Conservation (phyloP, 495 filamentous ascomycete genomes). For the Trichoderma erinaceum region DNA sequence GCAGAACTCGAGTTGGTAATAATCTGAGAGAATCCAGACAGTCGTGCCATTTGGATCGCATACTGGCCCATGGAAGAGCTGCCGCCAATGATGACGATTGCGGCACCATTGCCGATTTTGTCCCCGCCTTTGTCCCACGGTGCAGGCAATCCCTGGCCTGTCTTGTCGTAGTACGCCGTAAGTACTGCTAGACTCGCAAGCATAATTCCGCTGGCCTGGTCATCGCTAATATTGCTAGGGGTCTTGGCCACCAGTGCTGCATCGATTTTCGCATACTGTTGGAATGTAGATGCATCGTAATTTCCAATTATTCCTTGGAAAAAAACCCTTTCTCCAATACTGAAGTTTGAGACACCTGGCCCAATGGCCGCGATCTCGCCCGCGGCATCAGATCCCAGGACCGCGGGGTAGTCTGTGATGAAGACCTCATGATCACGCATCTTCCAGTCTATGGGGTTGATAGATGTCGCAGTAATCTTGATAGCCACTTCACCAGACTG, state of each 20-base stretch:
- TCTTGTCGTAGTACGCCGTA: neutral
- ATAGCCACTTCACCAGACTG: neutral
- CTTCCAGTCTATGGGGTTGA: neutral
- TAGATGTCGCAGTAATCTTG: neutral
- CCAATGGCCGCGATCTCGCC: neutral
- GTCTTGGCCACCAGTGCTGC: neutral
- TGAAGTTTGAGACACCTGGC: neutral
- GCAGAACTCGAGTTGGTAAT: neutral
- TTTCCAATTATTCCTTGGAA: neutral
- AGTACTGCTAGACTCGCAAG: neutral
- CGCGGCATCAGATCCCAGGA: neutral
- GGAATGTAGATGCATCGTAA: neutral
- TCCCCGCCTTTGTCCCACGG: neutral
- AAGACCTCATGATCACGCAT: neutral
- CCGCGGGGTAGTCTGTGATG: neutral
- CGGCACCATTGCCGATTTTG: neutral
- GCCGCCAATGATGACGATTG: neutral
- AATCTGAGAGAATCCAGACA: neutral
- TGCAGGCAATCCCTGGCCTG: neutral
- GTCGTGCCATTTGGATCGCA: neutral
- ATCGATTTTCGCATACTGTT: neutral
- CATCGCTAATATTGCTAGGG: neutral
- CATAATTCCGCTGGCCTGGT: neutral
- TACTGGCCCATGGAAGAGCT: constrained; percentile 4
- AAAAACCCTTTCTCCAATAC: neutral